A percentile compares a stretch with the other conserved stretches of the same genome.
These are phyloP conservation scores for Periglandula ipomoeae DNA, from an alignment of 2,329 filamentous ascomycete genomes.

Conservation along the genomic window DNA sequence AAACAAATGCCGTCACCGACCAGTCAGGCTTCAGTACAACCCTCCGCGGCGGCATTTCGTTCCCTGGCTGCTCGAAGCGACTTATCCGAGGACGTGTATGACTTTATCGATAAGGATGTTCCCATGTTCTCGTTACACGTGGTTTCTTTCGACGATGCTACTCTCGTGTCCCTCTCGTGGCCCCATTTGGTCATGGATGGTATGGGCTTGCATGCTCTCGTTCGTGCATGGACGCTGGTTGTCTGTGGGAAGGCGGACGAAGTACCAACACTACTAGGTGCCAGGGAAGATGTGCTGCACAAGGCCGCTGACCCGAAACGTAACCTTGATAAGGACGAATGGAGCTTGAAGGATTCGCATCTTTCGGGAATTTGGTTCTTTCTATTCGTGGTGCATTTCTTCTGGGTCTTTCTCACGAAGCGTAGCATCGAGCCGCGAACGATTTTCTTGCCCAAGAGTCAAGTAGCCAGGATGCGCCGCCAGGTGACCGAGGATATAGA, in stretches of 20 bases:
- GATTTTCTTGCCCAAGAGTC: conserved; percentile 28
- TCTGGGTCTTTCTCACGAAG: conserved; percentile 24
- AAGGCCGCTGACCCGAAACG: background rate
- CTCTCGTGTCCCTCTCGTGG: conserved; percentile 35
- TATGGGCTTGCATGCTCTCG: conserved; percentile 30
- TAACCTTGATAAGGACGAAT: background rate
- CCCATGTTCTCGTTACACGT: conserved; percentile 40
- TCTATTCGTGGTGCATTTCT: conserved; percentile 23
- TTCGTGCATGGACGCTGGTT: conserved; percentile 36
- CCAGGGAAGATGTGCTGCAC: conserved; percentile 27
- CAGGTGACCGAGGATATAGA: conserved; percentile 21
- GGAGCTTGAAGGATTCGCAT: conserved; percentile 12
- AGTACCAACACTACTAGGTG: conserved; percentile 26
- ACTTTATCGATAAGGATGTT: conserved; percentile 31
- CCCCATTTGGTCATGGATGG: conserved; percentile 40
- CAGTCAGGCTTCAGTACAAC: background rate
- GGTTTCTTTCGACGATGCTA: conserved; percentile 39
- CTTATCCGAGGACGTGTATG: conserved; percentile 18
- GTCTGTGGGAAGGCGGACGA: conserved; percentile 32
- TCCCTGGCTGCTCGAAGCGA: background rate
- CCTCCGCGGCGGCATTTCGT: background rate
- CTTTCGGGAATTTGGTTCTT: conserved; percentile 19
- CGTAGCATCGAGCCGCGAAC: conserved; percentile 23
- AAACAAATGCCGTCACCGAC: conserved; percentile 24
- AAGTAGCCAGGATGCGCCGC: conserved; percentile 20